phyloP scores from a whole-genome alignment of 306 rosid species.

The Begonia fuchsioides region DNA sequence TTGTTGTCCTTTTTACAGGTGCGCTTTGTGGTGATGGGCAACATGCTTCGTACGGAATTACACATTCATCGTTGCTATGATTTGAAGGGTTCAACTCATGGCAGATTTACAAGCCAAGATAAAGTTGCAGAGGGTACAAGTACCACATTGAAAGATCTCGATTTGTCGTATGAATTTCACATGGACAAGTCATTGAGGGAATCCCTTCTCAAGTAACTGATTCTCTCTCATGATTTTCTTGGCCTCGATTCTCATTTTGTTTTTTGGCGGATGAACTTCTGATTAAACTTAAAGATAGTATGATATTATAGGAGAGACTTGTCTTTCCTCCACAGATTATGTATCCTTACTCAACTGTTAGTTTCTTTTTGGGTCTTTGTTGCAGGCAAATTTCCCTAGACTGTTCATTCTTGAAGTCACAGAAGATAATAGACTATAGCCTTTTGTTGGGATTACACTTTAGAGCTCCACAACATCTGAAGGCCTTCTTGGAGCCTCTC shows the following conservation, averaged over 20 bases:
- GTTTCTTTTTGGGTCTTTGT: constrained; percentile 14
- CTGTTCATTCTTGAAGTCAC: constrained; percentile 81
- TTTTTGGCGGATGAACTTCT: too few relatives aligned
- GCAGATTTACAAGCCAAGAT: constrained; percentile 55
- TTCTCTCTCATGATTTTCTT: constrained; percentile 3
- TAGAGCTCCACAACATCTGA: constrained; percentile 86
- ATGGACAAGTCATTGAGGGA: constrained; percentile 92
- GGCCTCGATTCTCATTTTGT: too few relatives aligned
- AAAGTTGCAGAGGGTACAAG: constrained; percentile 43
- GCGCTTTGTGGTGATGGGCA: constrained; percentile 97
- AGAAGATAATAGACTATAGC: constrained; percentile 80
- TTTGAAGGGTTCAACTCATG: constrained; percentile 81
- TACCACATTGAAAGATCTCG: constrained; percentile 85
- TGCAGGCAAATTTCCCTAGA: constrained; percentile 75
- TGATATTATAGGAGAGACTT: too few relatives aligned
- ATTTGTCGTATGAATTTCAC: constrained; percentile 62
- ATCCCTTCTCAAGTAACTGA: constrained; percentile 59
- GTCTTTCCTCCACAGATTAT: too few relatives aligned
- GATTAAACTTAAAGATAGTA: too few relatives aligned
- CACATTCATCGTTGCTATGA: constrained; percentile 84
- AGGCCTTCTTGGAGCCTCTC: constrained; percentile 38
- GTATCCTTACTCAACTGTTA: neutral
- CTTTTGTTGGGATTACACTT: constrained; percentile 89
- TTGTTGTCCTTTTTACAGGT: constrained; percentile 35
- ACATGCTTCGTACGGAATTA: constrained; percentile 88